Percentiles rank a stretch among this genome's conserved stretches.
These are phyloP conservation scores for Alternaria conjuncta DNA, from an alignment of 2,329 filamentous ascomycete species.

Conservation along the genomic window DNA sequence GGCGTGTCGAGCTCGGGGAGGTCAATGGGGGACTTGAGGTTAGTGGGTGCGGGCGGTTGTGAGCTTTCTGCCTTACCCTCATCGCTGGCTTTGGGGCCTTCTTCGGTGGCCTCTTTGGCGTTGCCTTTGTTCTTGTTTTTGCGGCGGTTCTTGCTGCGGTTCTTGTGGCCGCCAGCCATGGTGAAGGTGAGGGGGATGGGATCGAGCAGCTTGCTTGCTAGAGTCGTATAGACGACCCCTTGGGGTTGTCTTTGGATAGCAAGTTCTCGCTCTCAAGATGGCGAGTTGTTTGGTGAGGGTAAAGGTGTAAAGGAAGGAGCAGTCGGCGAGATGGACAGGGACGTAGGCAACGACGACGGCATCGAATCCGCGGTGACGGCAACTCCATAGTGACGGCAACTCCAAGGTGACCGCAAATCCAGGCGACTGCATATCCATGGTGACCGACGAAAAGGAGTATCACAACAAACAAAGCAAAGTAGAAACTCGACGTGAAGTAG, in stretches of 20 bases:
- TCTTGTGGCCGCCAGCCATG: neutral
- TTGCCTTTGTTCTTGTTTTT: neutral
- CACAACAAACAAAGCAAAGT: neutral
- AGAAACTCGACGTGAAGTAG: neutral
- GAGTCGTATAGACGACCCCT: neutral
- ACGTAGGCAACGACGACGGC: neutral
- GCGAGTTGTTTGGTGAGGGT: neutral
- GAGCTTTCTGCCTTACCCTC: neutral
- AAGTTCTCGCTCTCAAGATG: neutral
- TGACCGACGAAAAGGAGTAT: neutral
- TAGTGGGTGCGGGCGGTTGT: neutral
- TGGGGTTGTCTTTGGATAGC: neutral
- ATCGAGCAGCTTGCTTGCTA: neutral
- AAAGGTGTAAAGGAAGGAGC: neutral
- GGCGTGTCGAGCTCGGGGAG: slow-evolving; percentile 1
- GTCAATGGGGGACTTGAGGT: neutral
- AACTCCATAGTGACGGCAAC: neutral
- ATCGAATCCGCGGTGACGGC: neutral
- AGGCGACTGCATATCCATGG: neutral
- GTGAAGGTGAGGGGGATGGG: neutral
- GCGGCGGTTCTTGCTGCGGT: neutral
- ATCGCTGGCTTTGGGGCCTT: neutral
- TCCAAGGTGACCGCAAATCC: neutral
- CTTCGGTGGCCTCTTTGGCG: neutral
- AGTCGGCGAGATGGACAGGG: neutral